phyloP scores from a whole-genome alignment of 1,284 basidiomycete species.

The Vanrija pseudolonga region DNA sequence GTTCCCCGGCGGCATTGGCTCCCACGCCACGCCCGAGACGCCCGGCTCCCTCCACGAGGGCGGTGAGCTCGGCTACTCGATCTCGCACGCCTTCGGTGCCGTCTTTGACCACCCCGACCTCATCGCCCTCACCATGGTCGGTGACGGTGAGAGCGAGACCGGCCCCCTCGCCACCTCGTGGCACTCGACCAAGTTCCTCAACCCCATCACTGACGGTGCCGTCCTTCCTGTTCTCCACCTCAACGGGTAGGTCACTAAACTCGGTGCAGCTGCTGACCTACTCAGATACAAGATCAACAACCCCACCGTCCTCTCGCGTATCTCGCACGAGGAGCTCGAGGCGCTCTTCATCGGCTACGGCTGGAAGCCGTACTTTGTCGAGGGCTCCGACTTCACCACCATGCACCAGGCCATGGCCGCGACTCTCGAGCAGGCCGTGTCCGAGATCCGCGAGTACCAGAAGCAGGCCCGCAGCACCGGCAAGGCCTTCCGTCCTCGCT shows the following conservation, averaged over 20 bases:
- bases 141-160: conserved; percentile 66
- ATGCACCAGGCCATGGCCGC: conserved; percentile 62
- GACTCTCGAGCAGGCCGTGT: conserved; percentile 75
- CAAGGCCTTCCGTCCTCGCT: conserved; percentile 74
- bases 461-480: conserved; percentile 68
- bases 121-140: conserved; percentile 69
- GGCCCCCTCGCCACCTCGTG: conserved; percentile 77
- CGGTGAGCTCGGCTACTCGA: conserved; percentile 81
- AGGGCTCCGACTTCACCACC: conserved; percentile 53
- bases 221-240: conserved; percentile 82
- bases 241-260: conserved; percentile 53
- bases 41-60: conserved; percentile 88
- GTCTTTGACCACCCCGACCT: conserved; percentile 85
- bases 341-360: conserved; percentile 61
- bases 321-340: conserved; percentile 59
- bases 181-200: conserved; percentile 80
- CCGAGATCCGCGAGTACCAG: conserved; percentile 72
- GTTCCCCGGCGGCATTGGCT: conserved; percentile 53
- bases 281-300: conserved; percentile 35
- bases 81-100: conserved; percentile 71
- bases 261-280: conserved; percentile 16
- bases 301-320: conserved; percentile 37
- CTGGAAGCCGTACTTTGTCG: conserved; percentile 79
- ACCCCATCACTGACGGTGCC: conserved; percentile 84
- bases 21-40: conserved; percentile 63